phyloP scores from a whole-genome alignment of 1,139 yeast genomes.

The Protomyces gravidus region DNA sequence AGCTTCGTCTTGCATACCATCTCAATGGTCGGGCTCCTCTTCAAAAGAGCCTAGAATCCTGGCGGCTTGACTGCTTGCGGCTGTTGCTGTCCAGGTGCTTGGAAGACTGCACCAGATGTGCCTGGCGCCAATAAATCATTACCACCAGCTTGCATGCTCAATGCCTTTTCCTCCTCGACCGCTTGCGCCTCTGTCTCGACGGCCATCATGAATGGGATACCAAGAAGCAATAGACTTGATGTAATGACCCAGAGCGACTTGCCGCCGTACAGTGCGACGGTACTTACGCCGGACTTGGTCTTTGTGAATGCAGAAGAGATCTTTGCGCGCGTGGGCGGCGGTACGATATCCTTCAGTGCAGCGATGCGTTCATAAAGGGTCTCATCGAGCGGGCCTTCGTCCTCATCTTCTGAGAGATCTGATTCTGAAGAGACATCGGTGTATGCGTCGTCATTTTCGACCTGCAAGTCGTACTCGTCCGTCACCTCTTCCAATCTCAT shows the following conservation, averaged over 20 bases:
- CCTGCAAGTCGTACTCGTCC: constrained; percentile 30
- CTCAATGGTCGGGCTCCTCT: no score
- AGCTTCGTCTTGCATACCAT: no score
- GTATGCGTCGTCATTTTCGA: constrained; percentile 8
- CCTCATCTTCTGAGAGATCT: constrained; percentile 51
- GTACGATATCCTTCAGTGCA: constrained; percentile 86
- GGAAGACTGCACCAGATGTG: constrained; percentile 10
- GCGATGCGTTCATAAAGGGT: constrained; percentile 78
- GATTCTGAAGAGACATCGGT: constrained; percentile 32
- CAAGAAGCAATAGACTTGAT: constrained; percentile 76
- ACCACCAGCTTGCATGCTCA: constrained; percentile 49
- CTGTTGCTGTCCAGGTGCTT: constrained; percentile 14
- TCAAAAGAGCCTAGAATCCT: constrained; percentile 19
- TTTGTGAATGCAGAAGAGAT: constrained; percentile 40
- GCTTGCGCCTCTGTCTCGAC: constrained; percentile 62
- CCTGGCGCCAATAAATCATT: constrained; percentile 28
- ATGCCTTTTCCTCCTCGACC: constrained; percentile 60
- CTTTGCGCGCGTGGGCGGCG: constrained; percentile 75
- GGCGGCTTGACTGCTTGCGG: constrained; percentile 27
- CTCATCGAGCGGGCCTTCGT: constrained; percentile 77
- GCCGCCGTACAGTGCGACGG: constrained; percentile 54
- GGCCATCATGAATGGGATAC: constrained; percentile 52
- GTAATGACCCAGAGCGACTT: constrained; percentile 78
- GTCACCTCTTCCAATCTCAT: constrained; percentile 29
- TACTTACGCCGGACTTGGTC: constrained; percentile 44